Base-by-base conservation (phyloP, 108 stramenopile genomes). In the Epipyxis sp. region DNA sequence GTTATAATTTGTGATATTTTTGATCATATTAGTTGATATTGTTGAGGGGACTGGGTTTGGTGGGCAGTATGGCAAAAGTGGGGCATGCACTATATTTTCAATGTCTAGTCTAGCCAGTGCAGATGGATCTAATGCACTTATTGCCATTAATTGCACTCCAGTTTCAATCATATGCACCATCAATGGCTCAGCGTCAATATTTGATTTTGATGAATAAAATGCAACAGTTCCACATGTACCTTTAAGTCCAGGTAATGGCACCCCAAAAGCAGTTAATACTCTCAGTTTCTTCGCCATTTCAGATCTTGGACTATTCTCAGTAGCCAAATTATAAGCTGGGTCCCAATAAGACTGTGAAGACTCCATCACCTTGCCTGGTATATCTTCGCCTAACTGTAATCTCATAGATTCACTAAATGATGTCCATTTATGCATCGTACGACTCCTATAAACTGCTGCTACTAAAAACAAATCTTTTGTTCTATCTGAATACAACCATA, bases 401-500 rank as follows among this genome's bases (percentile, higher is more conserved):
- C 69, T 59, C 58, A 83, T 72, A 42, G 77, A 44, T 20, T 76
- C 45, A 79, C 81, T 82, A 27, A 82, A 46, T 69, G 40, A 40
- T 39, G 72, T 79, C 81, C 81, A 82, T 42, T 82, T 82, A 86
- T 84, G 54, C 89, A 86, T 1, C 83, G 89, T 32, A 89, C 77
- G 1, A 88, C 85, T 50, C 88, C 88, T 0, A 89, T 82, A 71
- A 89, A 90, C 42, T 81, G 78, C 40, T 91, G 46, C 46, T 20
- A 0, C 29, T 35, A 77, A 46, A 68, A 59, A 40, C 88, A 87
- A 32, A 37, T 59, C 13, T 58, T 62, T 25, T 82, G 68, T 39
- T 6, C 27, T 3, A 10, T 74, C 71, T 10, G 37, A 29, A 10
- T 89, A 84, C 42, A 93, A 82, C 94, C 95, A 97, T 29, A 93